Evolutionary conservation across 768 basidiomycete genomes (phyloP).

Genomic region (Leucogyrophana mollusca): DNA sequence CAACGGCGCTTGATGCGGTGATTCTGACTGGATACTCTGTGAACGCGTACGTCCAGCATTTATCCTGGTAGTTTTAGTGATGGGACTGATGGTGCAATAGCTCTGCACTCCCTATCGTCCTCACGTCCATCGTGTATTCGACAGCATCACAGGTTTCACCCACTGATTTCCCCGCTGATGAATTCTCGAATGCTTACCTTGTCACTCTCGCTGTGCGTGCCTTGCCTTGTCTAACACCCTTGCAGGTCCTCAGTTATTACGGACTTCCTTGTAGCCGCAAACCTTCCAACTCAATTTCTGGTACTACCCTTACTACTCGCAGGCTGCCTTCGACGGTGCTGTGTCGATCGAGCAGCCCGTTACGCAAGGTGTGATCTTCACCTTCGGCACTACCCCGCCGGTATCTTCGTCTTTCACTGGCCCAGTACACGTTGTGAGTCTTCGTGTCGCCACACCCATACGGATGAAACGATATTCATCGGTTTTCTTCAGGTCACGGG

Average conservation of each 20-base stretch:
- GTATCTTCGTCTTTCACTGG: constrained; percentile 7
- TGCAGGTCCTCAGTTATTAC: background rate
- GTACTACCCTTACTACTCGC: constrained; percentile 13
- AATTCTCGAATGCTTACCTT: constrained; percentile 8
- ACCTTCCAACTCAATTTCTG: constrained; percentile 13
- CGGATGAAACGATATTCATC: background rate
- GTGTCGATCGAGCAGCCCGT: constrained; percentile 9
- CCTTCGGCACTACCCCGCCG: constrained; percentile 2
- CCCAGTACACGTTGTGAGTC: constrained; percentile 11
- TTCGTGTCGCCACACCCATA: background rate
- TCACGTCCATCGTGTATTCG: constrained; percentile 4
- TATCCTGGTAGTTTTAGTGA: background rate
- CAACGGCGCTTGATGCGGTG: constrained; percentile 6
- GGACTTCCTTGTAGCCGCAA: constrained; percentile 1
- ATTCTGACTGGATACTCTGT: constrained; percentile 5
- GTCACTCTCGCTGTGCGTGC: background rate
- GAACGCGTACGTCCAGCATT: constrained; percentile 3
- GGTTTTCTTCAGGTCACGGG: constrained; percentile 5
- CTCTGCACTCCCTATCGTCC: background rate
- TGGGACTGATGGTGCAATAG: background rate
- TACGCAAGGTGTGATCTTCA: constrained; percentile 11
- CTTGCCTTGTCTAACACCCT: background rate
- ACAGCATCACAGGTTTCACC: constrained; percentile 6
- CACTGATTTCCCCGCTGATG: background rate
- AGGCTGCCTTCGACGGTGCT: constrained; percentile 4